Conservation (phyloP, 73 alveolate species). For the Paramecium sonneborni region DNA sequence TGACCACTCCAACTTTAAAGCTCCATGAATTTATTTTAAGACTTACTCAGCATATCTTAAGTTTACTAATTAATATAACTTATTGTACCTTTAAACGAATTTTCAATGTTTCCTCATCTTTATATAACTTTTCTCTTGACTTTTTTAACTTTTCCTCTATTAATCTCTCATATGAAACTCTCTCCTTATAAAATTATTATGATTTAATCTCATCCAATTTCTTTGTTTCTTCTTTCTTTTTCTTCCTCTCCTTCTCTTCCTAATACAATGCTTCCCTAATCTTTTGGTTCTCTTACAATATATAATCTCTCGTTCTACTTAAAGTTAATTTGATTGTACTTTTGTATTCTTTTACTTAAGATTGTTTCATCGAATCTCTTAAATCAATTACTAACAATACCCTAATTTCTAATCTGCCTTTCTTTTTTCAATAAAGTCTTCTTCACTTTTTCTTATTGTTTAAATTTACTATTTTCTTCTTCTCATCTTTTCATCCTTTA, state of each 20-base stretch:
- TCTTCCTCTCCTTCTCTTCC: constrained; percentile 1
- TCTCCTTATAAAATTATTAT: constrained; percentile 1
- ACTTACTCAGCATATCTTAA: background rate
- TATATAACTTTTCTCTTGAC: background rate
- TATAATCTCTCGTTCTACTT: background rate
- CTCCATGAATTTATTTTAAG: background rate
- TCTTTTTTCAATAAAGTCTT: background rate
- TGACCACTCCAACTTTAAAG: background rate
- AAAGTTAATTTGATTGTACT: background rate
- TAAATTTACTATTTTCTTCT: background rate
- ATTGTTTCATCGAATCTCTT: background rate
- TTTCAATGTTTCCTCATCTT: background rate
- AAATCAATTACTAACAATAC: background rate
- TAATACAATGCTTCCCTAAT: background rate
- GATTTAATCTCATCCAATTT: background rate
- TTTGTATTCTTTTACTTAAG: background rate
- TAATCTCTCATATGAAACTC: background rate
- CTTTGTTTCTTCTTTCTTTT: background rate
- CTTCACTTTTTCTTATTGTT: background rate
- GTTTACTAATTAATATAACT: background rate
- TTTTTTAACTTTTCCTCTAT: background rate
- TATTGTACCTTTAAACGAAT: background rate
- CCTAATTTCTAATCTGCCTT: background rate
- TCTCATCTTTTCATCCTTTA: background rate
- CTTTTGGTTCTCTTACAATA: background rate